Evolutionary conservation across 805 yeast species (phyloP), one percentile per base, ranked within the genome.

Genomic region (Sungouiozyma ichnusensis): DNA sequence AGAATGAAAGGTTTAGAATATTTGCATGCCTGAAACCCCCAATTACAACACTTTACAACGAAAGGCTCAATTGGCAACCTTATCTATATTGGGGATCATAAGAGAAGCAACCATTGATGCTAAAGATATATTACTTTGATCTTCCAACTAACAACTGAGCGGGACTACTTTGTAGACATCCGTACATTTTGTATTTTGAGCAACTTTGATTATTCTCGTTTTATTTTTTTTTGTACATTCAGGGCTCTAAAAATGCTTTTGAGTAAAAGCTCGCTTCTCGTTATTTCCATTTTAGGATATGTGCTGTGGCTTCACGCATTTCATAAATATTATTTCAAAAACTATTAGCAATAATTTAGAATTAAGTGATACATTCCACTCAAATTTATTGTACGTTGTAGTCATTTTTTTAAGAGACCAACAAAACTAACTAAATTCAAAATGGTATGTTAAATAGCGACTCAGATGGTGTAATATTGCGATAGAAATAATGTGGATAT

Each of bases 1-100:
- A 49, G 62, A 40, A 58, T 54, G 42, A 59, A 52, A 55, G 29
- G 9, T 24, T 24, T 24, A 24, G 11, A 24, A 24, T 24, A 24
- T 11, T 24, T 24, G 11, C 29, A 24, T 11, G 29, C 29, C 6
- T 24, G 11, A 11, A n/a, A n/a, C n/a, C n/a, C n/a, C n/a, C n/a
- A n/a, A n/a, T n/a, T n/a, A n/a, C n/a, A n/a, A n/a, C n/a, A n/a
- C n/a, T n/a, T n/a, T n/a, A n/a, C n/a, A n/a, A n/a, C n/a, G n/a
- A n/a, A n/a, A n/a, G n/a, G n/a, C n/a, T n/a, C n/a, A n/a, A n/a
- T n/a, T n/a, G n/a, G n/a, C n/a, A n/a, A n/a, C n/a, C n/a, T n/a
- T n/a, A n/a, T n/a, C n/a, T n/a, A n/a, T n/a, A n/a, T n/a, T n/a
- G n/a, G n/a, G n/a, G n/a, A n/a, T n/a, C n/a, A n/a, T n/a, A n/a